Evolutionary conservation across 768 basidiomycete species (phyloP).

Genomic region (Russula griseocarnosa): DNA sequence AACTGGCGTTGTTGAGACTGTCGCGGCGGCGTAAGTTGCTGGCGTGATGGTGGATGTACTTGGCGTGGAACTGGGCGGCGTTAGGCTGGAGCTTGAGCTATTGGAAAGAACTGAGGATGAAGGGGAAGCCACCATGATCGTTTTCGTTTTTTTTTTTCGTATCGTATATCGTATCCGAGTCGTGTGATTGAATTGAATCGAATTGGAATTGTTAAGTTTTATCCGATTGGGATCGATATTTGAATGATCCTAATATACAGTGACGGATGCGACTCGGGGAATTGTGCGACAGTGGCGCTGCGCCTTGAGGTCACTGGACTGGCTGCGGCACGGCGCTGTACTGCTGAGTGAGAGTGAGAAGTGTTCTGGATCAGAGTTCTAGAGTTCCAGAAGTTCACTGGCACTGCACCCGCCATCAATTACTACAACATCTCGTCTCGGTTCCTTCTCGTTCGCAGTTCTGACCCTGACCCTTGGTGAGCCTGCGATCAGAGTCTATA

Average conservation of each 20-base stretch:
- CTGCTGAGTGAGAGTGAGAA: too few relatives aligned
- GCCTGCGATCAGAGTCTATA: too few relatives aligned
- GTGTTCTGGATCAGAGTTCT: too few relatives aligned
- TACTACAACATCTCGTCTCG: too few relatives aligned
- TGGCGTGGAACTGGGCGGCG: slow-evolving; percentile 20
- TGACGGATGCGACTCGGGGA: not conserved
- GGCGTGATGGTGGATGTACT: slow-evolving; percentile 26
- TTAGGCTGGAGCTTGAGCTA: slow-evolving; percentile 17
- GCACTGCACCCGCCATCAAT: too few relatives aligned
- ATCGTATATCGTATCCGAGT: too few relatives aligned
- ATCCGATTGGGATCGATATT: not conserved
- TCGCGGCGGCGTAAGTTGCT: slow-evolving; percentile 22
- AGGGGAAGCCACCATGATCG: slow-evolving; percentile 23
- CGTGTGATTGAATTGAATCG: not conserved
- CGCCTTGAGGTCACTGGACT: not conserved
- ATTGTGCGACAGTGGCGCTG: too few relatives aligned
- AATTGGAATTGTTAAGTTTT: not conserved
- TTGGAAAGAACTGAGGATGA: slow-evolving; percentile 21
- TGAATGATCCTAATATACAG: too few relatives aligned
- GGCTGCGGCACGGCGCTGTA: too few relatives aligned
- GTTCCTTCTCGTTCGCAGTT: too few relatives aligned
- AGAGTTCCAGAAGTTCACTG: not conserved
- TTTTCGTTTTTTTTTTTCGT: too few relatives aligned
- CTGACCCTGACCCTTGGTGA: too few relatives aligned
- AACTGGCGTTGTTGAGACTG: not conserved